Conservation (phyloP, 768 basidiomycete species). For the Russula abietina region DNA sequence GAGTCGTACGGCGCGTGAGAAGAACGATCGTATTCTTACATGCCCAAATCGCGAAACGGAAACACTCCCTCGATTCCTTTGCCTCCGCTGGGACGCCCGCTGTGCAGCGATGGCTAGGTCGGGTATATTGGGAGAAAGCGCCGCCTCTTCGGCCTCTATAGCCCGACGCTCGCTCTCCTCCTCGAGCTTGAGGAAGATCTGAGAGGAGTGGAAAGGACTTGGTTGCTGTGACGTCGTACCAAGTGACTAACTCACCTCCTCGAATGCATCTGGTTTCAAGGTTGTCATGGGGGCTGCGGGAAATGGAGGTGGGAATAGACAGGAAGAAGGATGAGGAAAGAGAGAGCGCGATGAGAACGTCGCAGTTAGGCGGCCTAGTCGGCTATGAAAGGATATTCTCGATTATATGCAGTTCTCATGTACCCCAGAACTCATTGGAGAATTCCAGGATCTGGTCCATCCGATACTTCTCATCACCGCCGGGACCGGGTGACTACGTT, state of each 20-base stretch:
- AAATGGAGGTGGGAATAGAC: not conserved
- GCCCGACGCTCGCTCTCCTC: slow-evolving; percentile 50
- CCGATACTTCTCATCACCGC: slow-evolving; percentile 20
- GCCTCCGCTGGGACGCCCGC: slow-evolving; percentile 23
- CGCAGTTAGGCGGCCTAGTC: slow-evolving; percentile 6
- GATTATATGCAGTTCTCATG: slow-evolving; percentile 16
- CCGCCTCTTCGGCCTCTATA: slow-evolving; percentile 30
- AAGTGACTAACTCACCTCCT: slow-evolving; percentile 16
- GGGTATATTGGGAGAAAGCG: slow-evolving; percentile 7
- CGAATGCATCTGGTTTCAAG: slow-evolving; percentile 21
- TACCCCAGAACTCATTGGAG: slow-evolving; percentile 16
- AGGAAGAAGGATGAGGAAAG: slow-evolving; percentile 1
- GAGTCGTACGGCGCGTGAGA: not conserved
- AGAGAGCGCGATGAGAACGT: slow-evolving; percentile 13
- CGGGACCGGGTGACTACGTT: slow-evolving; percentile 19
- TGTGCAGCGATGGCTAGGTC: slow-evolving; percentile 12
- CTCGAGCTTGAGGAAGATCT: slow-evolving; percentile 58
- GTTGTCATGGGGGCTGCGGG: slow-evolving; percentile 8
- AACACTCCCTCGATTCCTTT: slow-evolving; percentile 43
- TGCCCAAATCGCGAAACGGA: slow-evolving; percentile 58
- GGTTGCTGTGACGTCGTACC: not conserved
- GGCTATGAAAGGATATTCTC: slow-evolving; percentile 2
- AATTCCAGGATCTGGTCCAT: slow-evolving; percentile 19
- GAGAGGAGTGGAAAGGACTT: not conserved
- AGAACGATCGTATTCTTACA: slow-evolving; percentile 34